These are phyloP conservation scores for Suillus variegatus DNA, from an alignment of 768 basidiomycete genomes.

Conservation along the genomic window DNA sequence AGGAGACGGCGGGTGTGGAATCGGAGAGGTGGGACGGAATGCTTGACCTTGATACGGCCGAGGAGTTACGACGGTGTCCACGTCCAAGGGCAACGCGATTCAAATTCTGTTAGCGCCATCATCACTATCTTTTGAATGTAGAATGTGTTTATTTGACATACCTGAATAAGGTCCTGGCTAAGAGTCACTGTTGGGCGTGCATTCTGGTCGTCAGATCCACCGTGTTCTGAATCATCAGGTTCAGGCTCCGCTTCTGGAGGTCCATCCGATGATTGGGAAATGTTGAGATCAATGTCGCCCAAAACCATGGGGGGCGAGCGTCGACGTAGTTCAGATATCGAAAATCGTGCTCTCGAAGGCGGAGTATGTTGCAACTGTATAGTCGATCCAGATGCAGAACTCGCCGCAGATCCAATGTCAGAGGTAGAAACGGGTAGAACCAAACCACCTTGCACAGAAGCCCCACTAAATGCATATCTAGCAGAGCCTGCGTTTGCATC, in stretches of 20 bases:
- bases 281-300: slow-evolving; percentile 26
- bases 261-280: slow-evolving; percentile 18
- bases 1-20: slow-evolving; percentile 15
- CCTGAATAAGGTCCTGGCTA: slow-evolving; percentile 33
- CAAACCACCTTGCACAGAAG: slow-evolving; percentile 14
- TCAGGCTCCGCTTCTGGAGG: slow-evolving; percentile 17
- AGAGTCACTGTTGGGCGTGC: slow-evolving; percentile 18
- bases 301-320: slow-evolving; percentile 27
- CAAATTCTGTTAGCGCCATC: slow-evolving; percentile 20
- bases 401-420: slow-evolving; percentile 10
- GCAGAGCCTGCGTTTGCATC: slow-evolving; percentile 15
- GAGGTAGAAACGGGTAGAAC: slow-evolving; percentile 22
- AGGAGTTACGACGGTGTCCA: slow-evolving; percentile 22
- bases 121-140: background rate
- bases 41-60: slow-evolving; percentile 20
- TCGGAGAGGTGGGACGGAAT: slow-evolving; percentile 27
- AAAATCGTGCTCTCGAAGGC: slow-evolving; percentile 15
- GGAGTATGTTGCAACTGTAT: slow-evolving; percentile 17
- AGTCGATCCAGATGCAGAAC: slow-evolving; percentile 23
- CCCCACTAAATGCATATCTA: slow-evolving; percentile 24
- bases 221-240: slow-evolving; percentile 14
- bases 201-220: slow-evolving; percentile 4
- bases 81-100: slow-evolving; percentile 19
- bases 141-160: slow-evolving; percentile 10
- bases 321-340: slow-evolving; percentile 25